A percentile compares a stretch with the other conserved stretches of the same genome.
phyloP scores from a whole-genome alignment of 2,329 filamentous ascomycete genomes.

The Parascedosporium putredinis region DNA sequence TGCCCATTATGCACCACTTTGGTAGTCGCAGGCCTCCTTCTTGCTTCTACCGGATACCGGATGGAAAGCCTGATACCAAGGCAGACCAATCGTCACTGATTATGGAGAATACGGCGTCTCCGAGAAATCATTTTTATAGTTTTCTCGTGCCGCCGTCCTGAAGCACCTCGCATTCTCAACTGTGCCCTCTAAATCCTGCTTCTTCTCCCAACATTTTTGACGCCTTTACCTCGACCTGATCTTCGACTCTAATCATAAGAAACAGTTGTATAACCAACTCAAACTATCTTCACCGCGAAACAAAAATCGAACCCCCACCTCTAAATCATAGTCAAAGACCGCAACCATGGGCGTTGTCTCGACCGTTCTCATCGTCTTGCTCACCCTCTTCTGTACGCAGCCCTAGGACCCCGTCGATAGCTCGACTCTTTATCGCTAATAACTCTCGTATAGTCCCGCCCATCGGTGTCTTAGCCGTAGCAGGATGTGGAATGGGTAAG shows the following conservation, averaged over 20 bases:
- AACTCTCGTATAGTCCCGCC: constrained; percentile 49
- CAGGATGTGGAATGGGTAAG: constrained; percentile 50
- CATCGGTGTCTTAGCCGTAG: constrained; percentile 51
- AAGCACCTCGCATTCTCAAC: background rate
- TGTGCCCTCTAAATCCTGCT: no score
- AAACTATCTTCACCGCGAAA: background rate
- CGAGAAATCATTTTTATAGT: background rate
- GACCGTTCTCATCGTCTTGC: constrained; percentile 36
- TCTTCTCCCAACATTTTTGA: no score
- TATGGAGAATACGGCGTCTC: background rate
- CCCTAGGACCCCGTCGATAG: background rate
- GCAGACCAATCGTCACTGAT: background rate
- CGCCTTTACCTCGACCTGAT: no score
- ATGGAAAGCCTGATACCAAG: background rate
- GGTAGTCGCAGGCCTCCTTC: background rate
- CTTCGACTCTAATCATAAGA: no score
- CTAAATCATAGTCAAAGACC: constrained; percentile 7
- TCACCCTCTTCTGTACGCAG: constrained; percentile 42
- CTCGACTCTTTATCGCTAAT: constrained; percentile 9
- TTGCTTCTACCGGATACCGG: no score
- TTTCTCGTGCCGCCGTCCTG: background rate
- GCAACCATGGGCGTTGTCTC: constrained; percentile 38
- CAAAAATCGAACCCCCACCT: background rate
- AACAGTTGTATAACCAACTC: no score
- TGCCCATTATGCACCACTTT: background rate